phyloP scores from a whole-genome alignment of 2,329 filamentous ascomycete species.

The Geosmithia flava region DNA sequence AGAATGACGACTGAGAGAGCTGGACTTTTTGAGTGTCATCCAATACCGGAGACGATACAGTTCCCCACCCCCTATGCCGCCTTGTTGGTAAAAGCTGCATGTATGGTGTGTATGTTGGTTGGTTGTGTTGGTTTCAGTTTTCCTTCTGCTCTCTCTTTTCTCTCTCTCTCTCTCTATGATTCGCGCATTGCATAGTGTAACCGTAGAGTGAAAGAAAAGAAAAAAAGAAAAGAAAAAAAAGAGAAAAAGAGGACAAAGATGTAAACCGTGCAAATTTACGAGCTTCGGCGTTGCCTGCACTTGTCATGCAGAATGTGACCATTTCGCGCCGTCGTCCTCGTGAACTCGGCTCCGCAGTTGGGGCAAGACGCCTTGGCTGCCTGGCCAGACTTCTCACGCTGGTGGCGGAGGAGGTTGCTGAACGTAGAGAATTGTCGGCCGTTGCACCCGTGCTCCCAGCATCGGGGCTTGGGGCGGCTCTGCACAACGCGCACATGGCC shows the following conservation, averaged over 20 bases:
- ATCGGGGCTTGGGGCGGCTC: slow-evolving; percentile 81
- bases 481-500: slow-evolving; percentile 57
- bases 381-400: slow-evolving; percentile 87
- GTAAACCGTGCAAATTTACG: slow-evolving; percentile 2
- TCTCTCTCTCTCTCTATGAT: background rate
- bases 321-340: slow-evolving; percentile 76
- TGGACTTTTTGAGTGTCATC: too few relatives aligned
- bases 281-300: slow-evolving; percentile 55
- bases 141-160: background rate
- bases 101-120: too few relatives aligned
- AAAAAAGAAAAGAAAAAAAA: background rate
- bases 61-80: too few relatives aligned
- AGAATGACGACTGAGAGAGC: too few relatives aligned
- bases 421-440: slow-evolving; percentile 93
- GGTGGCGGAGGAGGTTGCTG: slow-evolving; percentile 84
- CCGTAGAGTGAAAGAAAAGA: background rate
- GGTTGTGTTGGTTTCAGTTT: background rate
- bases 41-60: too few relatives aligned
- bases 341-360: slow-evolving; percentile 88
- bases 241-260: background rate
- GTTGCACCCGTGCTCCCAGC: slow-evolving; percentile 96
- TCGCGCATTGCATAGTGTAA: background rate
- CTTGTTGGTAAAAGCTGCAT: too few relatives aligned
- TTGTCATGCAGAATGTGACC: slow-evolving; percentile 81
- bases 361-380: slow-evolving; percentile 82